Conservation (phyloP, 2,329 filamentous ascomycete species). For the Clarireedia hainanense region DNA sequence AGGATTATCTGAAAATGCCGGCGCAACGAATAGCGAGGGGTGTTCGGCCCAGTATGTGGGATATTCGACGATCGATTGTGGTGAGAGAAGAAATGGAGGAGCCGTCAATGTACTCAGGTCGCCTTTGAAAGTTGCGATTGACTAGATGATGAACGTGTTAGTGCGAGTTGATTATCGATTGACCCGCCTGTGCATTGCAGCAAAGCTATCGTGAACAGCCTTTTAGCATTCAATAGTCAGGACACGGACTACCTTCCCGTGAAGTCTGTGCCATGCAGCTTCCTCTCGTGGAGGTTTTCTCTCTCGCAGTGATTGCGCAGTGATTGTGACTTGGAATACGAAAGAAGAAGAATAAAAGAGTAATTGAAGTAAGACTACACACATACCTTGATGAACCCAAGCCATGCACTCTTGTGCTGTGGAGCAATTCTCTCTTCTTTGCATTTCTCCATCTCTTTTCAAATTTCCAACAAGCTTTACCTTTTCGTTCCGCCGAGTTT, state of each 20-base stretch:
- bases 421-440: conserved; percentile 17
- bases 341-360: neutral
- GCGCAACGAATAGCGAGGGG: conserved; percentile 69
- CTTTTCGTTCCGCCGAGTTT: neutral
- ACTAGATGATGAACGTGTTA: conserved; percentile 32
- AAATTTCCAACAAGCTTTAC: neutral
- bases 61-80: conserved; percentile 72
- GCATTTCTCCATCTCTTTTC: conserved; percentile 1
- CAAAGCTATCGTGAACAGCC: neutral
- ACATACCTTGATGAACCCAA: conserved; percentile 27
- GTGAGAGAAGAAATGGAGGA: conserved; percentile 75
- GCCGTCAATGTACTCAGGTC: conserved; percentile 74
- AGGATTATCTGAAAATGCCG: conserved; percentile 68
- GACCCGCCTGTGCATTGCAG: neutral
- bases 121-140: conserved; percentile 74
- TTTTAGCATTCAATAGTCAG: too few species aligned
- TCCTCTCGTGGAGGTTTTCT: neutral
- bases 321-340: neutral
- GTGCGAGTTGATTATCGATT: neutral
- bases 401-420: conserved; percentile 24
- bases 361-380: neutral
- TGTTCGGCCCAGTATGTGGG: conserved; percentile 78
- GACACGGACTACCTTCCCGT: too few species aligned
- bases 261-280: neutral
- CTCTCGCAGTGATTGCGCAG: neutral